Base-by-base conservation (phyloP, 2,329 filamentous ascomycete species). In the Trichoderma oligosporum region DNA sequence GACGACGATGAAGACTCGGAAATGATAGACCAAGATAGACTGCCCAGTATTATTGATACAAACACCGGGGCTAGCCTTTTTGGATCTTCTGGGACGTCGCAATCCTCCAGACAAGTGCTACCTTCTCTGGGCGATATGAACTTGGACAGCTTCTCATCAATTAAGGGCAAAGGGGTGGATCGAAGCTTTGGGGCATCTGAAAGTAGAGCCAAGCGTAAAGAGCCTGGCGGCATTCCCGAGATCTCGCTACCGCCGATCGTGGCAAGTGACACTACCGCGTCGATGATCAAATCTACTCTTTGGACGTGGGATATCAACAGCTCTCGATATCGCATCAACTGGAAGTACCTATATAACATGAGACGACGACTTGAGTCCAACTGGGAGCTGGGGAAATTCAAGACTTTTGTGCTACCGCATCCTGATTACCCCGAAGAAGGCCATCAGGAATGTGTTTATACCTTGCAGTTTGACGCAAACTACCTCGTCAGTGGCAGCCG, bases 401-500 rank as follows among this genome's bases (percentile, higher is more conserved):
- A 80, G 3, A 95, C 92, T 62, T 97, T 97, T 66, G 91, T 95
- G 69, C 81, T 99, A 1, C 94, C 94, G 0, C 91, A 96, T 66
- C 91, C 91, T 0, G 80, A 84, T 35, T 80, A 91, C 65, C 84
- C 85, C 1, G 81, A 89, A 29, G 93, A 97, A 69, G 90, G 89
- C 1, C 94, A 99, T 68, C 81, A 80, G 18, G 93, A 97, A 68
- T 97, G 92, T 70, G 91, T 99, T 11, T 99, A 99, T 72, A 93
- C 90, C 2, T 85, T 99, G 53, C 93, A 99, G 70, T 96, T 93
- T 67, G 87, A 87, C 54, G 81, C 87, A 1, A 86, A 91, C 61
- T 94, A 87, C 70, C 80, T 99, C 8, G 93, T 97, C 48, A 97
- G 92, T 68, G 94, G 94, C 14, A 97, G 93, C 67, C 83, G 94